Conservation (phyloP, 169 alveolate genomes). For the Plasmodium relictum region DNA sequence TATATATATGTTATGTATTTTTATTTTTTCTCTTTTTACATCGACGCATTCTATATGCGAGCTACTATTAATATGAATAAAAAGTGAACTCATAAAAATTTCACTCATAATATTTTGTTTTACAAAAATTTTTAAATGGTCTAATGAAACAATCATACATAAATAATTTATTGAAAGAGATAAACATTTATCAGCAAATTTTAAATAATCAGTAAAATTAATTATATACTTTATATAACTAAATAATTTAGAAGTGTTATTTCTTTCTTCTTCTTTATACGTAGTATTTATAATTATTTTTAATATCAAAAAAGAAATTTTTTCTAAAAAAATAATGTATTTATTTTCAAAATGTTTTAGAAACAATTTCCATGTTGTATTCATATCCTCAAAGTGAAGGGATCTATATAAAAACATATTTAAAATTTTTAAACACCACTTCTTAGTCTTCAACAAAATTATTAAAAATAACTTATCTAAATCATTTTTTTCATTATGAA, state of each 20-base stretch:
- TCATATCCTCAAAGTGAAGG: constrained; percentile 62
- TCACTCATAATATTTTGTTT: constrained; percentile 61
- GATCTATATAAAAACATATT: constrained; percentile 65
- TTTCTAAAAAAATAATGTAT: constrained; percentile 48
- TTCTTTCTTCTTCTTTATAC: constrained; percentile 50
- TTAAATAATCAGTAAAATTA: constrained; percentile 52
- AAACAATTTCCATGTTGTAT: constrained; percentile 50
- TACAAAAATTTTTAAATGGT: constrained; percentile 43
- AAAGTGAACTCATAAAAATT: constrained; percentile 29
- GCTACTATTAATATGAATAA: constrained; percentile 45
- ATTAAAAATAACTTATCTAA: constrained; percentile 32
- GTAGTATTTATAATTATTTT: constrained; percentile 52
- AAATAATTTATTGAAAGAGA: constrained; percentile 43
- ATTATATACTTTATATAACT: constrained; percentile 48
- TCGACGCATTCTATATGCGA: constrained; percentile 68
- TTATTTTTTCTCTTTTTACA: constrained; percentile 15
- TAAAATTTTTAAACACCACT: constrained; percentile 71
- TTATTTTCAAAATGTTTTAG: constrained; percentile 62
- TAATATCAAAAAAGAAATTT: constrained; percentile 56
- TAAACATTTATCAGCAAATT: constrained; percentile 49
- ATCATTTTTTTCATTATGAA: constrained; percentile 19
- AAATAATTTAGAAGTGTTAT: constrained; percentile 11
- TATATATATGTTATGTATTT: neutral
- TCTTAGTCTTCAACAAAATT: constrained; percentile 39
- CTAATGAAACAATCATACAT: constrained; percentile 52